Percentiles rank a stretch among this genome's conserved stretches.
These are phyloP conservation scores for Limnanthes douglasii DNA, from an alignment of 345 rosid species.

Conservation along the genomic window DNA sequence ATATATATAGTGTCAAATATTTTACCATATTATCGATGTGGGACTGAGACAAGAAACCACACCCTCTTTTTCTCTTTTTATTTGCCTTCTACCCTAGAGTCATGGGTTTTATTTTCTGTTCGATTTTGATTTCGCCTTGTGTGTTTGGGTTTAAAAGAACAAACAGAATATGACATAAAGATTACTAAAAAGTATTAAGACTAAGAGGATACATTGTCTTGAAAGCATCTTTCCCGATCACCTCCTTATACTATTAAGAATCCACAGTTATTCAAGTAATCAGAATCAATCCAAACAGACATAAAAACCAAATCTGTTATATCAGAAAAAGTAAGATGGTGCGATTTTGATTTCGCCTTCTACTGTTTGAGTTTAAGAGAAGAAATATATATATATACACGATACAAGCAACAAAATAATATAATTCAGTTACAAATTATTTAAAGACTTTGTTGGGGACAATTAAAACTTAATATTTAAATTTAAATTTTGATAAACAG, in stretches of 20 bases:
- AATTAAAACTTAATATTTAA: too few species aligned
- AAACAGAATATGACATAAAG: too few species aligned
- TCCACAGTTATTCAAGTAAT: conserved; percentile 4
- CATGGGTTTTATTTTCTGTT: too few species aligned
- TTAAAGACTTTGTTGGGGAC: too few species aligned
- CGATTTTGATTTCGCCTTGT: too few species aligned
- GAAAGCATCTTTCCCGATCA: conserved; percentile 66
- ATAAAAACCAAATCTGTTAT: not conserved
- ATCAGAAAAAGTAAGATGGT: not conserved
- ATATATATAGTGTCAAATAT: too few species aligned
- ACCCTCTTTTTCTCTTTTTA: too few species aligned
- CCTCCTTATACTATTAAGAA: conserved; percentile 46
- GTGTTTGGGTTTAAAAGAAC: not conserved
- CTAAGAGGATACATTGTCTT: conserved; percentile 59
- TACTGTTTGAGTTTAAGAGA: not conserved
- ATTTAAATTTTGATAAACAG: too few species aligned
- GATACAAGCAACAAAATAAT: not conserved
- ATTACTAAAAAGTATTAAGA: not conserved
- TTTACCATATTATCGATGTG: too few species aligned
- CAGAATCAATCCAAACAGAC: not conserved
- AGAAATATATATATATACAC: conserved; percentile 7
- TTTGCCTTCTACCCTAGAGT: too few species aligned
- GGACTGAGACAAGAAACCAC: too few species aligned
- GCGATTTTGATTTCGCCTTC: not conserved
- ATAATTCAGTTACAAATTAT: not conserved